phyloP scores from a whole-genome alignment of 2,329 filamentous ascomycete species.

The Periglandula ipomoeae region DNA sequence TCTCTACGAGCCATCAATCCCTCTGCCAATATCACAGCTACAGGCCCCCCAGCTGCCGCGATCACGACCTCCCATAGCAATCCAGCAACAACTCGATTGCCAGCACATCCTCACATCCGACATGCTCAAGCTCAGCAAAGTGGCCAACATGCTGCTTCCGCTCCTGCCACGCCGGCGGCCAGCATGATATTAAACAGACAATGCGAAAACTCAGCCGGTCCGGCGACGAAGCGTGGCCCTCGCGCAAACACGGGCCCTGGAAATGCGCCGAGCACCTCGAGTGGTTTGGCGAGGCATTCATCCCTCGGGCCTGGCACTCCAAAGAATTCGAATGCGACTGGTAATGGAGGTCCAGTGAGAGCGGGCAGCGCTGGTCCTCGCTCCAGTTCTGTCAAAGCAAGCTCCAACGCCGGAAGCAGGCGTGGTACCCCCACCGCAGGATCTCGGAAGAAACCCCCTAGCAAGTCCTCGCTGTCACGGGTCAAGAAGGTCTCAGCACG shows the following conservation, averaged over 20 bases:
- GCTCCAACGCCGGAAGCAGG: slow-evolving; percentile 28
- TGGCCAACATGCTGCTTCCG: slow-evolving; percentile 38
- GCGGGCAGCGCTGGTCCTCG: slow-evolving; percentile 54
- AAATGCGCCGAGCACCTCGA: slow-evolving; percentile 41
- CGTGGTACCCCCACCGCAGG: slow-evolving; percentile 38
- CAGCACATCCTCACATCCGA: slow-evolving; percentile 36
- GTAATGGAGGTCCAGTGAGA: slow-evolving; percentile 25
- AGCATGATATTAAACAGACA: slow-evolving; percentile 50
- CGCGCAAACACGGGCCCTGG: slow-evolving; percentile 38
- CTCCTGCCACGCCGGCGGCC: slow-evolving; percentile 51
- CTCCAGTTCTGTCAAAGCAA: slow-evolving; percentile 36
- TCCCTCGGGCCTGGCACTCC: slow-evolving; percentile 55
- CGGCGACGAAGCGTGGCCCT: slow-evolving; percentile 45
- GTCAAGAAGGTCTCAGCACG: slow-evolving; percentile 50
- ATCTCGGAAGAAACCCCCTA: slow-evolving; percentile 39
- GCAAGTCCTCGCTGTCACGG: slow-evolving; percentile 53
- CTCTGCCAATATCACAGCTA: slow-evolving; percentile 24
- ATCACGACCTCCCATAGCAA: slow-evolving; percentile 25
- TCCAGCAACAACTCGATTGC: slow-evolving; percentile 33
- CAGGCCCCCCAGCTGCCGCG: slow-evolving; percentile 18
- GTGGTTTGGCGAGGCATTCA: slow-evolving; percentile 51
- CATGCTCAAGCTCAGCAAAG: slow-evolving; percentile 38
- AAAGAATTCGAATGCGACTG: slow-evolving; percentile 29
- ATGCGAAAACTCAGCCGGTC: slow-evolving; percentile 50
- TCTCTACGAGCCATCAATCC: slow-evolving; percentile 34